Base-by-base conservation (phyloP, 164 flowering plant genomes). In the Chimonanthus praecox region DNA sequence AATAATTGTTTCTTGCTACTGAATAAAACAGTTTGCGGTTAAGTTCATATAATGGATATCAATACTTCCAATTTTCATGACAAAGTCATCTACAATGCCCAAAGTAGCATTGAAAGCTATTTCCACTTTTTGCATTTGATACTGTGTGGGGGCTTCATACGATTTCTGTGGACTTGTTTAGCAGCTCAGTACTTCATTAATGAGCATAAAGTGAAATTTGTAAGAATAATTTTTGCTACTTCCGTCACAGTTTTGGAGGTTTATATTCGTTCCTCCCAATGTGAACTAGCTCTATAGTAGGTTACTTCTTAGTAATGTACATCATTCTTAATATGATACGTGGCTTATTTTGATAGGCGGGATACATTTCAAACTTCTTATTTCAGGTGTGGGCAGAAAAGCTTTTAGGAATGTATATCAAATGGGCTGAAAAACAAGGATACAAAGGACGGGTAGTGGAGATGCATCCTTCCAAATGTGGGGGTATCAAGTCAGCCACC, bases 391-490 rank as follows among this genome's bases (percentile, higher is more conserved):
- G 97, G 98, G 89, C 87, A 62, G 86, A 85, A 69, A 84, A 77
- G 75, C 88, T 94, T 33, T 70, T 87, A 13, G 79, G 68, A 76
- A 90, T 94, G 98, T 94, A 94, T 75, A 67, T 60, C 68, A 89
- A 85, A 81, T 94, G 98, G 98, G 96, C 89, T 62, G 80, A 85
- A 76, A 94, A 84, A 87, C 92, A 84, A 77, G 97, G 92, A 16
- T 77, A 81, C 72, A 76, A 61, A 64, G 93, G 87, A 76, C 83
- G 93, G 83, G 68, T 90, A 9, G 82, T 85, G 58, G 96, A 90
- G 80, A 88, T 81, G 76, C 49, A 18, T 69, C 58, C 70, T 69
- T 78, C 85, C 64, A 74, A 69, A 60, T 80, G 70, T 82, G 87
- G 85, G 47, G 97, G 96, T 50, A 78, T 90, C 71, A 84, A 72